Conservation (phyloP, 805 yeast species). For the Cyberlindnera amylophila region DNA sequence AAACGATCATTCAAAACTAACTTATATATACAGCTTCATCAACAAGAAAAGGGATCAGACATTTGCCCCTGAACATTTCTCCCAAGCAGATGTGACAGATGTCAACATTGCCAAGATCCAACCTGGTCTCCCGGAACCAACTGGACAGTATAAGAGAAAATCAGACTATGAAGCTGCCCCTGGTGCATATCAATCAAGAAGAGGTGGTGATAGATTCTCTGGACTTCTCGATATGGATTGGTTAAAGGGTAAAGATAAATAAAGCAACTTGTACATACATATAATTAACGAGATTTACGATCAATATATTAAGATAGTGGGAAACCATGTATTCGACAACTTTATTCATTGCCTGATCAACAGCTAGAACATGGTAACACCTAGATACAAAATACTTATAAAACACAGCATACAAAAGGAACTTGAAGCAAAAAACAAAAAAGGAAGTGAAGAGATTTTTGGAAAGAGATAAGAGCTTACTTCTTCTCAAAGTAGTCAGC, state of each 20-base stretch:
- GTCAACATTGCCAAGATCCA: constrained; percentile 35
- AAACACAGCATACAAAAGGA: background rate
- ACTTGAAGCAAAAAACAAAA: background rate
- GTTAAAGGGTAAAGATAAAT: constrained; percentile 18
- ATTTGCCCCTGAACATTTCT: constrained; percentile 32
- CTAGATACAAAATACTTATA: background rate
- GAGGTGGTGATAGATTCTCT: constrained; percentile 47
- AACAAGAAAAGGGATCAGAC: constrained; percentile 33
- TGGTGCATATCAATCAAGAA: constrained; percentile 52
- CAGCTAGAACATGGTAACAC: no score
- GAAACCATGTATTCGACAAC: no score
- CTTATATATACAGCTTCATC: constrained; percentile 23
- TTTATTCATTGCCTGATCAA: no score
- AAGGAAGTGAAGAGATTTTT: background rate
- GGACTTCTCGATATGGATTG: constrained; percentile 25
- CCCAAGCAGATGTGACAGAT: constrained; percentile 9
- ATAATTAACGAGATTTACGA: background rate
- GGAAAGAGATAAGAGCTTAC: constrained; percentile 18
- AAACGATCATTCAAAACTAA: no score
- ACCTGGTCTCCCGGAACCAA: constrained; percentile 54
- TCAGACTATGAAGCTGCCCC: constrained; percentile 71
- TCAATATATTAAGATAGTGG: background rate
- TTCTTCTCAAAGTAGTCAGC: constrained; percentile 79
- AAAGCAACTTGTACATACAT: background rate
- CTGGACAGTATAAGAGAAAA: constrained; percentile 40